Evolutionary conservation across 2,329 filamentous ascomycete species (phyloP).

Genomic region (Botryotinia convoluta): DNA sequence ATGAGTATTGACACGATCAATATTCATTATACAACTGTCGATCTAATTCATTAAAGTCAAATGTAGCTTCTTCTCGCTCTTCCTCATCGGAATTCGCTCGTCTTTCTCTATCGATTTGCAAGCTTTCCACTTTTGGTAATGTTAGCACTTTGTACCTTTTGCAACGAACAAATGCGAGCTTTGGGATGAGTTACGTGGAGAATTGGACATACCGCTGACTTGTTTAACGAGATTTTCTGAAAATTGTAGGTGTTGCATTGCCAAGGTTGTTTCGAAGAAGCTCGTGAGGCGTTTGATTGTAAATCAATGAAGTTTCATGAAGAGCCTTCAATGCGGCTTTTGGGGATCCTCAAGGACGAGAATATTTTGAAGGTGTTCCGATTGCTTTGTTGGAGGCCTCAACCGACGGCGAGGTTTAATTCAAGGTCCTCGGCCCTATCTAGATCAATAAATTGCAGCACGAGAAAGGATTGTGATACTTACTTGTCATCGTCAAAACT

Average conservation of each 20-base stretch:
- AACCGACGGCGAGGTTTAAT: conserved; percentile 26
- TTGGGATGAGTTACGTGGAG: background rate
- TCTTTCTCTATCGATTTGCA: background rate
- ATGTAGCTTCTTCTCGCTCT: background rate
- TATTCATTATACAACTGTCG: too few species aligned
- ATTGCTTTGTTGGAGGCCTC: too few species aligned
- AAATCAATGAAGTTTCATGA: too few species aligned
- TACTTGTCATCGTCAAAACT: background rate
- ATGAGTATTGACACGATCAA: background rate
- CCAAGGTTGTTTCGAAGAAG: too few species aligned
- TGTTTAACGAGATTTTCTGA: background rate
- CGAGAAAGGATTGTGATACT: background rate
- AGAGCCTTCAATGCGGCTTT: too few species aligned
- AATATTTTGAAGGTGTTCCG: too few species aligned
- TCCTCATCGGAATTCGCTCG: background rate
- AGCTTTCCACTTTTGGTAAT: background rate
- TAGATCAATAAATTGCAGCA: background rate
- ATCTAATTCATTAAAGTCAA: background rate
- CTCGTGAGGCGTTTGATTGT: too few species aligned
- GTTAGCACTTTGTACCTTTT: background rate
- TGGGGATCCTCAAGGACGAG: too few species aligned
- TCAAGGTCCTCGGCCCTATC: conserved; percentile 34
- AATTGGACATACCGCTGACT: background rate
- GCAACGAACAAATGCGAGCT: background rate
- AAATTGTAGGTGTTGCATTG: too few species aligned